A percentile compares a stretch with the other conserved stretches of the same genome.
Conservation (phyloP, 495 filamentous ascomycete species). For the Penicillium malachiteum region DNA sequence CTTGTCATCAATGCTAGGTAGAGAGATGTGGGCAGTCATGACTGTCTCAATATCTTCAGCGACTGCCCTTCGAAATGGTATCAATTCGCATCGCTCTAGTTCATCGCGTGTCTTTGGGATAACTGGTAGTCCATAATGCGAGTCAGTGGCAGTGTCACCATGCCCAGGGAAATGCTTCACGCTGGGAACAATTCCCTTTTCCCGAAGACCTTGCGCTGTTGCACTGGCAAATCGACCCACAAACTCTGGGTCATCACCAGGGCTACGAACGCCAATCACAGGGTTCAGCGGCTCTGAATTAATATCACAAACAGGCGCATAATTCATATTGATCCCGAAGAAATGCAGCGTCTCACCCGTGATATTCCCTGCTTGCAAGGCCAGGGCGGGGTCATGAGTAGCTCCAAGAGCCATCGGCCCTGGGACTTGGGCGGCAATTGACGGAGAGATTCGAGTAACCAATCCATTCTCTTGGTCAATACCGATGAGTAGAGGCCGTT, state of each 20-base stretch:
- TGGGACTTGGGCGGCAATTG: conserved; percentile 42
- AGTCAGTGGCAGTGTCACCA: conserved; percentile 44
- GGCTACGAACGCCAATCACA: conserved; percentile 43
- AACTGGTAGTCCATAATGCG: conserved; percentile 42
- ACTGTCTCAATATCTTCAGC: conserved; percentile 42
- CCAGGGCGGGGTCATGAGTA: conserved; percentile 36
- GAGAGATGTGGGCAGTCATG: conserved; percentile 46
- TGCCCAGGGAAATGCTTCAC: conserved; percentile 48
- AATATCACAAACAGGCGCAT: conserved; percentile 44
- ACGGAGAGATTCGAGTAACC: conserved; percentile 44
- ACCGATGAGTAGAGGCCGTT: conserved; percentile 42
- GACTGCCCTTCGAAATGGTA: conserved; percentile 44
- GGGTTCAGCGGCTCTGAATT: conserved; percentile 47
- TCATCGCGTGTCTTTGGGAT: conserved; percentile 39
- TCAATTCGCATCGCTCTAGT: conserved; percentile 39
- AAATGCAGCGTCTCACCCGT: conserved; percentile 37
- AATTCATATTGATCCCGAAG: conserved; percentile 48
- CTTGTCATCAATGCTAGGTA: conserved; percentile 35
- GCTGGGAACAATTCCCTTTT: conserved; percentile 38
- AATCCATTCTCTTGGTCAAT: conserved; percentile 48
- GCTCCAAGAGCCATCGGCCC: conserved; percentile 45
- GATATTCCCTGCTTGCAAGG: conserved; percentile 35
- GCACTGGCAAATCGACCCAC: conserved; percentile 41
- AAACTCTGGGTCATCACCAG: conserved; percentile 41
- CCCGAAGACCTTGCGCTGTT: conserved; percentile 35